Conservation (phyloP, 1,284 basidiomycete species). For the Golubevia pallescens region DNA sequence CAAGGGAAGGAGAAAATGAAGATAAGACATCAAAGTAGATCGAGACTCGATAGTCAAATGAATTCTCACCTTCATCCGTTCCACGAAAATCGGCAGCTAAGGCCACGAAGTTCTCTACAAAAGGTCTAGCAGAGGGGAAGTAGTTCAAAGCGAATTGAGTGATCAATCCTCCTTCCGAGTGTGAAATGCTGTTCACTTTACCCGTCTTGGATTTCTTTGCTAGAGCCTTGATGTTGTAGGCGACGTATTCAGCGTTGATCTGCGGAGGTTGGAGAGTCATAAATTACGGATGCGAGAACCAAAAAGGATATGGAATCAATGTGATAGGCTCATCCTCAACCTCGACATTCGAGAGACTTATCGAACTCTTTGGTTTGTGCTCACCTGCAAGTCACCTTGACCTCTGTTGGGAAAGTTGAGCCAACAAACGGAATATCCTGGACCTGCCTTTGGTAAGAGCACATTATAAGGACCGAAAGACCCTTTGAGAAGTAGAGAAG, state of each 20-base stretch:
- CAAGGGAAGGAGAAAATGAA: no score
- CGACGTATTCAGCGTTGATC: conserved; percentile 58
- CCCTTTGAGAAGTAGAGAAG: background rate
- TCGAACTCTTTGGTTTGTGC: background rate
- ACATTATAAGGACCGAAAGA: conserved; percentile 9
- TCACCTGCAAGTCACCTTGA: conserved; percentile 12
- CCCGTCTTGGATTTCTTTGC: conserved; percentile 37
- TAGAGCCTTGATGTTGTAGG: conserved; percentile 44
- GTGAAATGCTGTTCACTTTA: conserved; percentile 55
- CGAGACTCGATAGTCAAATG: no score
- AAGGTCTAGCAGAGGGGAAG: conserved; percentile 5
- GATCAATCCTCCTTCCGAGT: conserved; percentile 59
- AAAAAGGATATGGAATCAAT: background rate
- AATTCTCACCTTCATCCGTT: conserved; percentile 9
- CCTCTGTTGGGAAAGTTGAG: conserved; percentile 9
- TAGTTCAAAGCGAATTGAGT: conserved; percentile 53
- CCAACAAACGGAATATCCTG: conserved; percentile 20
- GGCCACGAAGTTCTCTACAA: conserved; percentile 4
- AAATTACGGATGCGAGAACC: background rate
- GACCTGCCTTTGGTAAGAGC: conserved; percentile 9
- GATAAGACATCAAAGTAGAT: no score
- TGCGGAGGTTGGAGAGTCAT: background rate
- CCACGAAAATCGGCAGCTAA: conserved; percentile 19
- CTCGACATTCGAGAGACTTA: no score
- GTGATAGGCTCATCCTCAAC: no score